These are phyloP conservation scores for Aspergillus latus DNA, from an alignment of 2,329 filamentous ascomycete species.

Conservation along the genomic window DNA sequence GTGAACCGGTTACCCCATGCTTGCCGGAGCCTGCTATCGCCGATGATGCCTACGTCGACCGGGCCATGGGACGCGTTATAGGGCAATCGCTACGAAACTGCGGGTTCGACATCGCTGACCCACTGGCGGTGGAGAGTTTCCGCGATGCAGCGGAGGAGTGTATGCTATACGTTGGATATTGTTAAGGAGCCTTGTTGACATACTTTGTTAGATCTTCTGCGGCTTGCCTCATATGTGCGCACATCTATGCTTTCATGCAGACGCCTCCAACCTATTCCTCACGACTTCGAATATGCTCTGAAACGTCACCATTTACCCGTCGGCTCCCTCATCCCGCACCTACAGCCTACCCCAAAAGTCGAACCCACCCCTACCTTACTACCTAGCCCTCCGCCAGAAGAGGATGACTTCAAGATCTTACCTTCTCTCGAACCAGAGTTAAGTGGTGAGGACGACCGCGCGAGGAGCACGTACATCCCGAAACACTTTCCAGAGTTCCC, in stretches of 20 bases:
- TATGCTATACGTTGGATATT: constrained; percentile 38
- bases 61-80: constrained; percentile 57
- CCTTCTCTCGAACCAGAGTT: constrained; percentile 54
- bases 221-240: constrained; percentile 54
- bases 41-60: constrained; percentile 55
- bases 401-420: constrained; percentile 33
- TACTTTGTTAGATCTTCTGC: constrained; percentile 52
- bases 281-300: constrained; percentile 57
- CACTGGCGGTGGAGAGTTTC: constrained; percentile 58
- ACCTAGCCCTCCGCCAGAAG: constrained; percentile 43
- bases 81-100: constrained; percentile 51
- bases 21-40: constrained; percentile 44
- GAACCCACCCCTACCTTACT: constrained; percentile 32
- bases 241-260: constrained; percentile 59
- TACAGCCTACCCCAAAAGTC: constrained; percentile 29
- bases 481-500: constrained; percentile 62
- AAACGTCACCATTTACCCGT: constrained; percentile 31
- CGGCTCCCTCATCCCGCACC: constrained; percentile 36
- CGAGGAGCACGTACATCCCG: constrained; percentile 56
- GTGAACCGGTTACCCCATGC: constrained; percentile 32
- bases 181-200: constrained; percentile 21
- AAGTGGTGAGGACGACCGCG: constrained; percentile 48
- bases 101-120: constrained; percentile 57
- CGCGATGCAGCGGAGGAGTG: constrained; percentile 58
- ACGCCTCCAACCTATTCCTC: constrained; percentile 56